A percentile compares a stretch with the other conserved stretches of the same genome.
Conservation (phyloP, 2,329 filamentous ascomycete genomes). For the Aspergillus unguis region DNA sequence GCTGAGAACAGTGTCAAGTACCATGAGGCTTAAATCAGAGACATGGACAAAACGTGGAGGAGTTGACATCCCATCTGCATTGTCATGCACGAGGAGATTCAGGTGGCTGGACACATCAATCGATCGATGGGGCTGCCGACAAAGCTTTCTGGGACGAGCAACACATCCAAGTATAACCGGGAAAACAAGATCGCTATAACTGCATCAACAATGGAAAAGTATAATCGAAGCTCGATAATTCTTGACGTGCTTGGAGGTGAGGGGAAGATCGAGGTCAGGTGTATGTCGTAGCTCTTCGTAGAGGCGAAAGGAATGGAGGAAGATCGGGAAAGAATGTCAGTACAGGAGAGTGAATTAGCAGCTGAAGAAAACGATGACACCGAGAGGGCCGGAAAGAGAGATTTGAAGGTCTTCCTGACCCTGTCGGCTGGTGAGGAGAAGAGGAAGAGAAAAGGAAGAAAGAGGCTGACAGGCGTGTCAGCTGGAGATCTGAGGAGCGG, state of each 20-base stretch:
- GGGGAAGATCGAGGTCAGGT: constrained; percentile 8
- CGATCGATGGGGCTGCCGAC: not conserved
- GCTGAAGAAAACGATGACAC: constrained; percentile 9
- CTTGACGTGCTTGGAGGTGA: constrained; percentile 14
- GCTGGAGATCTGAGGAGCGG: constrained; percentile 12
- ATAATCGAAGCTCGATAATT: constrained; percentile 1
- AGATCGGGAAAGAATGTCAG: constrained; percentile 18
- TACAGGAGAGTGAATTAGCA: constrained; percentile 11
- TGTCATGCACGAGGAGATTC: constrained; percentile 22
- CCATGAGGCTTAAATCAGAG: constrained; percentile 32
- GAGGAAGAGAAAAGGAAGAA: not conserved
- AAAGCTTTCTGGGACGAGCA: constrained; percentile 1
- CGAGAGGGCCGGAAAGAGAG: constrained; percentile 6
- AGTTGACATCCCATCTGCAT: constrained; percentile 35
- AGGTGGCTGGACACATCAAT: constrained; percentile 19
- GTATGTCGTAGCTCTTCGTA: constrained; percentile 8
- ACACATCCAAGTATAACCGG: constrained; percentile 3
- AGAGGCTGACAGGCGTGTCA: constrained; percentile 6
- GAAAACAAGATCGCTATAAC: constrained; percentile 4
- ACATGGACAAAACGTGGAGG: constrained; percentile 27
- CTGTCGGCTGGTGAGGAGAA: not conserved
- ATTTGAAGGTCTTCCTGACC: constrained; percentile 1
- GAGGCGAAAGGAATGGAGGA: constrained; percentile 19
- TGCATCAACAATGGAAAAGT: not conserved
- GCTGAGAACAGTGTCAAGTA: constrained; percentile 30